Evolutionary conservation across 1,284 basidiomycete species (phyloP).

Genomic region (Wallemia mellicola): DNA sequence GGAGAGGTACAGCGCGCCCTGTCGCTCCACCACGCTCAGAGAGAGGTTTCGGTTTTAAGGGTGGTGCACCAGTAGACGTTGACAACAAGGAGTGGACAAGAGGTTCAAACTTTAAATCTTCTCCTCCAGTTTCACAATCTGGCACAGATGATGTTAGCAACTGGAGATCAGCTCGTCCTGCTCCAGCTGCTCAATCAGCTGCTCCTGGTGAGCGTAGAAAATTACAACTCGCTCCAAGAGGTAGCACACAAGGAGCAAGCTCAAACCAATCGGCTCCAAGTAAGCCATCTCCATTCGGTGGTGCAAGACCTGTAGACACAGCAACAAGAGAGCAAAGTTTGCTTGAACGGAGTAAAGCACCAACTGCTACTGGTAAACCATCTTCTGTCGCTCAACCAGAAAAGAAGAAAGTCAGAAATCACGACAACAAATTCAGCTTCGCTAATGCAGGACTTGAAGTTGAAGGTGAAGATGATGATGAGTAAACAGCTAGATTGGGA

Average conservation of each 20-base stretch:
- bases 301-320: neutral
- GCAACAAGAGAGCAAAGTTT: neutral
- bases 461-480: neutral
- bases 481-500: neutral
- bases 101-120: neutral
- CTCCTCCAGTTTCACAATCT: neutral
- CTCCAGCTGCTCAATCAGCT: neutral
- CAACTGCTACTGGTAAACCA: neutral
- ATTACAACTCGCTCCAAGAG: neutral
- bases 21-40: neutral
- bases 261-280: neutral
- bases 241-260: neutral
- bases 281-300: neutral
- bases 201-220: neutral
- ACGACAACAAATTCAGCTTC: neutral
- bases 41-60: neutral
- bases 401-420: neutral
- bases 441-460: neutral
- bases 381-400: neutral
- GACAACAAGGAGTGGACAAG: neutral
- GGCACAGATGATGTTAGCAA: neutral
- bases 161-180: neutral
- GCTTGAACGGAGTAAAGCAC: neutral
- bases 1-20: neutral
- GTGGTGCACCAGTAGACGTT: neutral